Evolutionary conservation across 768 basidiomycete genomes (phyloP).

Genomic region (Daedaleopsis nitida): DNA sequence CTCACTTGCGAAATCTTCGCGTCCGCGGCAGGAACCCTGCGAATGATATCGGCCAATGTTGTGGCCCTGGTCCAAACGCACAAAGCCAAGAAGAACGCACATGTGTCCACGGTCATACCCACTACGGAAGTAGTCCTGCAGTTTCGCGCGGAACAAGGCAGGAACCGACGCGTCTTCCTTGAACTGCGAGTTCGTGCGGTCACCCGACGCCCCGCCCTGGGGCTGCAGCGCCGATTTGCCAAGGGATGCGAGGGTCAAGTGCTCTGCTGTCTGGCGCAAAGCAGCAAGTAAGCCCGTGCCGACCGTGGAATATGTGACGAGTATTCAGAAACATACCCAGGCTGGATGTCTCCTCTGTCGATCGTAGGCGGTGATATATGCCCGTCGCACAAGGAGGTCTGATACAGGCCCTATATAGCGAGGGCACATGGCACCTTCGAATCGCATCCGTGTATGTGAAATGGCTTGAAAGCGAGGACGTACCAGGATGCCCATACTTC

Average conservation of each 20-base stretch:
- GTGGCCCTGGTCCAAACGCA: neutral
- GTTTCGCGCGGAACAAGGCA: slow-evolving; percentile 71
- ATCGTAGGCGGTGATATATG: slow-evolving; percentile 91
- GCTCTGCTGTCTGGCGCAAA: slow-evolving; percentile 81
- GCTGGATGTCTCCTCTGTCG: slow-evolving; percentile 87
- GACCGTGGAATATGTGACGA: neutral
- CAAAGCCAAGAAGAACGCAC: slow-evolving; percentile 45
- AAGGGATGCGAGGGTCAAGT: slow-evolving; percentile 80
- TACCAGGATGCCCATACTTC: slow-evolving; percentile 85
- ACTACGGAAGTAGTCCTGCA: slow-evolving; percentile 90
- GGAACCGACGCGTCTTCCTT: slow-evolving; percentile 83
- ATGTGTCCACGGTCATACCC: slow-evolving; percentile 98
- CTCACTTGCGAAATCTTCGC: slow-evolving; percentile 83
- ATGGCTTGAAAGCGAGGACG: slow-evolving; percentile 22
- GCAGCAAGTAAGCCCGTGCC: neutral
- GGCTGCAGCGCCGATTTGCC: slow-evolving; percentile 45
- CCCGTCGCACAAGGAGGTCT: slow-evolving; percentile 77
- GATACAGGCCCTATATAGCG: slow-evolving; percentile 71
- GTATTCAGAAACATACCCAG: slow-evolving; percentile 61
- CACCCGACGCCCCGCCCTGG: slow-evolving; percentile 47
- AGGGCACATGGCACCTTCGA: neutral
- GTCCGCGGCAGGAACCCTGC: slow-evolving; percentile 95
- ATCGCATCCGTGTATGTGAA: neutral
- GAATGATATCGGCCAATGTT: neutral
- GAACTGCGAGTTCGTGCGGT: slow-evolving; percentile 79